Evolutionary conservation across 1,284 basidiomycete genomes (phyloP).

Genomic region (Ganoderma sp.): DNA sequence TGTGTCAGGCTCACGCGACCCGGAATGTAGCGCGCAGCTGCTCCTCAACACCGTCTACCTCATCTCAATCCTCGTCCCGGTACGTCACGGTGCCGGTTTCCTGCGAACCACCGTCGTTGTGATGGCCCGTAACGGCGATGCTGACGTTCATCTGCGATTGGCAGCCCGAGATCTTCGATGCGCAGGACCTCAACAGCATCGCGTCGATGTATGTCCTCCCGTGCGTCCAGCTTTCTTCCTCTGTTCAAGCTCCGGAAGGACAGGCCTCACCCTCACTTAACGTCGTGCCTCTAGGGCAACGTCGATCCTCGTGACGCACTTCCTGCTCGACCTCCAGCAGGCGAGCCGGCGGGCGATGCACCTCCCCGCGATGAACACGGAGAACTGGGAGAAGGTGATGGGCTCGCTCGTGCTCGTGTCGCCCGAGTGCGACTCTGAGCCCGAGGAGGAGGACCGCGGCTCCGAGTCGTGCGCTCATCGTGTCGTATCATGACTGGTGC

Average conservation of each 20-base stretch:
- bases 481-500: not conserved
- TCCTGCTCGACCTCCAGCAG: slow-evolving; percentile 18
- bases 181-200: slow-evolving; percentile 8
- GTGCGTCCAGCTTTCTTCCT: not conserved
- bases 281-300: slow-evolving; percentile 1
- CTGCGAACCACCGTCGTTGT: too few relatives aligned
- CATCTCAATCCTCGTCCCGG: slow-evolving; percentile 7
- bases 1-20: not conserved
- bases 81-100: not conserved
- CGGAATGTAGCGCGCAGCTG: not conserved
- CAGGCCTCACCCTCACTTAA: not conserved
- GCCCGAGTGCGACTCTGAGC: too few relatives aligned
- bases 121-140: too few relatives aligned
- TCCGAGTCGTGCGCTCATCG: not conserved
- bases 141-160: not conserved
- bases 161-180: not conserved
- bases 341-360: slow-evolving; percentile 7
- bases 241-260: not conserved
- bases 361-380: not conserved
- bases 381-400: slow-evolving; percentile 8
- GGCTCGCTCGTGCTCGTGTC: slow-evolving; percentile 1
- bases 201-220: slow-evolving; percentile 7
- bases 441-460: not conserved
- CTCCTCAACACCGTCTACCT: slow-evolving; percentile 5
- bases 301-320: slow-evolving; percentile 12